Evolutionary conservation across 106 monocot species (phyloP).

Genomic region (Acorus calamus): DNA sequence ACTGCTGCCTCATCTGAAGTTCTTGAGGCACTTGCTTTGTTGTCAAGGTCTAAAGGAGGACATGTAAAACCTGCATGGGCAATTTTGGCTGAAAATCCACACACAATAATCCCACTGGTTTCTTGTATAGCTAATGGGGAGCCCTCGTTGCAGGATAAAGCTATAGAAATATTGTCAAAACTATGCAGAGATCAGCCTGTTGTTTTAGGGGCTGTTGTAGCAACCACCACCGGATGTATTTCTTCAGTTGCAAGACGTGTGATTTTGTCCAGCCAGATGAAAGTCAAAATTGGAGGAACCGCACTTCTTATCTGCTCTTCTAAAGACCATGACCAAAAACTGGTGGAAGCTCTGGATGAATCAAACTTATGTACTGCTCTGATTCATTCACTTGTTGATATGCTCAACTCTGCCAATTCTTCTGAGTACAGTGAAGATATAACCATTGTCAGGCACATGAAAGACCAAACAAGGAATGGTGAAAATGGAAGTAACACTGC

Average conservation of each 20-base stretch:
- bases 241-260: slow-evolving; percentile 57
- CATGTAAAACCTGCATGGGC: slow-evolving; percentile 48
- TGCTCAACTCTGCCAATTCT: slow-evolving; percentile 40
- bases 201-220: slow-evolving; percentile 46
- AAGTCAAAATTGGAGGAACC: slow-evolving; percentile 71
- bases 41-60: slow-evolving; percentile 49
- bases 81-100: slow-evolving; percentile 63
- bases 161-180: slow-evolving; percentile 77
- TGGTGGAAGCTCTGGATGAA: slow-evolving; percentile 57
- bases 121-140: slow-evolving; percentile 65
- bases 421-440: slow-evolving; percentile 43
- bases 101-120: slow-evolving; percentile 59
- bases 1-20: slow-evolving; percentile 73
- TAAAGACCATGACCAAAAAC: slow-evolving; percentile 39
- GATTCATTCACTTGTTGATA: slow-evolving; percentile 56
- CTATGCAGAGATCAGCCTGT: slow-evolving; percentile 55
- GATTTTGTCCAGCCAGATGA: slow-evolving; percentile 42
- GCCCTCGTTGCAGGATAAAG: slow-evolving; percentile 69
- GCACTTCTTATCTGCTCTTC: slow-evolving; percentile 85
- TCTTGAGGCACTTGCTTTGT: slow-evolving; percentile 69
- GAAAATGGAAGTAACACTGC: slow-evolving; percentile 34
- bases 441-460: slow-evolving; percentile 36
- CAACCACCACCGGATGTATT: slow-evolving; percentile 47
- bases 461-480: slow-evolving; percentile 21
- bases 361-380: slow-evolving; percentile 45